Evolutionary conservation across 306 rosid genomes (phyloP), one percentile per base, ranked within the genome.

Genomic region (Cyclanthera cordifolia): DNA sequence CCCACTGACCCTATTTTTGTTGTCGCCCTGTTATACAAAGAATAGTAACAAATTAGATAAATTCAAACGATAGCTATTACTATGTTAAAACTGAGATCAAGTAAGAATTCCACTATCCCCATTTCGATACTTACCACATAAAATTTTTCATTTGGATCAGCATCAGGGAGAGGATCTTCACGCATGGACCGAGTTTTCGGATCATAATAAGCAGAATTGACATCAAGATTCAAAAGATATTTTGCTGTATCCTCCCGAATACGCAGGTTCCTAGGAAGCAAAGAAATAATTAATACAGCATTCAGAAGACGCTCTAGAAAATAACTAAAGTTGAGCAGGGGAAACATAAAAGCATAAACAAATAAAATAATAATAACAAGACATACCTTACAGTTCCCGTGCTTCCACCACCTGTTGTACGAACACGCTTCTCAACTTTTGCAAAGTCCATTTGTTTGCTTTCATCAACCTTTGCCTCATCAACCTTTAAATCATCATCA

Each of bases 401-500:
- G 77, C 81, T 83, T n/a, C 88, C 88, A 74, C 95, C 86, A 59
- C 86, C 84, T 3, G 87, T 85, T 1, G 90, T 85, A 4, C 87
- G 65, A 4, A 87, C 88, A 72, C 82, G 80, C 69, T 85, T 87
- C 67, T 87, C 87, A 79, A 85, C 90, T 83, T 85, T 87, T 1
- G 88, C 88, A 75, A 83, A 85, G 72, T 85, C 85, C 85, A 85
- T 73, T 27, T 83, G 84, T 58, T 85, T 83, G 75, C 85, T 85
- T 28, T 85, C 87, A 34, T 87, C 95, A 48, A 85, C 88, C 70
- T 85, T 87, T 16, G 94, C 90, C 76, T 87, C 90, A 72, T 87
- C 88, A 3, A 83, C 81, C 76, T 32, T 85, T 28, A 81, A 65
- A 70, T 23, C 77, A 61, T 85, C 85, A 59, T 79, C 85, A 39